Evolutionary conservation across 2,329 filamentous ascomycete genomes (phyloP).

Genomic region (Fusarium citri): DNA sequence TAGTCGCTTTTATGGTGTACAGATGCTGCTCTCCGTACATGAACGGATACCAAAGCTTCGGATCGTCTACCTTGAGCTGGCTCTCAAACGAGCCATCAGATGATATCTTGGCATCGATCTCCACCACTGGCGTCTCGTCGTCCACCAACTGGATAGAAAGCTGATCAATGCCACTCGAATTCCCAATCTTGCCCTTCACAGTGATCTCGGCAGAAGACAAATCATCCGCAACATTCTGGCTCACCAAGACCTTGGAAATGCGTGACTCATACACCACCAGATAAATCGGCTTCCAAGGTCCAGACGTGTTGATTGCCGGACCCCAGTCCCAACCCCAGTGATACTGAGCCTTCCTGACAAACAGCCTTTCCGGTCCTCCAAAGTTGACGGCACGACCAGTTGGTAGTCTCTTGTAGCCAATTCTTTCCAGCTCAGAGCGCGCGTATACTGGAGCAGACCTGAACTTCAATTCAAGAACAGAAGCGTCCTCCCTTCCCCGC

Average conservation of each 20-base stretch:
- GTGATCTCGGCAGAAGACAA: not conserved
- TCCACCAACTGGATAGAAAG: not conserved
- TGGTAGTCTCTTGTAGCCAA: not conserved
- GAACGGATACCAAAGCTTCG: conserved; percentile 4
- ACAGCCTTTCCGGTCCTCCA: conserved; percentile 3
- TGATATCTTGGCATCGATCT: rapidly evolving
- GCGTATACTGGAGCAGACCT: conserved; percentile 3
- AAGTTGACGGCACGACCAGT: not conserved
- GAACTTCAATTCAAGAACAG: not conserved
- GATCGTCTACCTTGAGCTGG: rapidly evolving
- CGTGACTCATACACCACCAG: not conserved
- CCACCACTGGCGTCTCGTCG: rapidly evolving
- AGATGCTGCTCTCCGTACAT: conserved; percentile 1
- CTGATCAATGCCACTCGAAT: rapidly evolving
- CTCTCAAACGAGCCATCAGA: rapidly evolving
- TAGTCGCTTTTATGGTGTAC: not conserved
- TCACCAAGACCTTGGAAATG: not conserved
- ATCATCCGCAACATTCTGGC: not conserved
- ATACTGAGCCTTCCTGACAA: conserved; percentile 6
- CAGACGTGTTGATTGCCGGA: not conserved
- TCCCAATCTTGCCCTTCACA: not conserved
- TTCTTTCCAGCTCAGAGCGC: not conserved
- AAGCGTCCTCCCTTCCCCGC: rapidly evolving
- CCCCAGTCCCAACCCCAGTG: conserved; percentile 30
- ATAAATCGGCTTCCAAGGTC: conserved; percentile 3